A percentile compares a stretch with the other conserved stretches of the same genome.
phyloP scores from a whole-genome alignment of 495 filamentous ascomycete species.

The Bombardia bombarda region DNA sequence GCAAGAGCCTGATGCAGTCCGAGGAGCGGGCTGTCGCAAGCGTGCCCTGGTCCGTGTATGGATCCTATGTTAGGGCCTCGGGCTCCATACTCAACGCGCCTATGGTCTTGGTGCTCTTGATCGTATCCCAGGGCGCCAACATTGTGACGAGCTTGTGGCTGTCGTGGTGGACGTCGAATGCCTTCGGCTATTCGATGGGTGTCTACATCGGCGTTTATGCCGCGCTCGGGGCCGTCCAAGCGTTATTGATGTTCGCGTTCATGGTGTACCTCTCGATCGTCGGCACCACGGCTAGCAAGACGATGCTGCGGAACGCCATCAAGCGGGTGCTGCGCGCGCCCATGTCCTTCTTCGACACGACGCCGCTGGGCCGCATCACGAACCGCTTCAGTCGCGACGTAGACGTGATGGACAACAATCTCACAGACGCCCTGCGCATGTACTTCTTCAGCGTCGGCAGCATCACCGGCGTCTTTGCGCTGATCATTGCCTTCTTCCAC shows the following conservation, averaged over 20 bases:
- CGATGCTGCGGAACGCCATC: slow-evolving; percentile 81
- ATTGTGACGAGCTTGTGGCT: slow-evolving; percentile 88
- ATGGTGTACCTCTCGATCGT: slow-evolving; percentile 59
- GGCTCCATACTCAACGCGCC: slow-evolving; percentile 66
- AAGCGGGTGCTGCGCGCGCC: slow-evolving; percentile 74
- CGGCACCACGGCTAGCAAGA: slow-evolving; percentile 71
- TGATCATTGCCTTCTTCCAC: slow-evolving; percentile 90
- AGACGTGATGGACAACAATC: slow-evolving; percentile 89
- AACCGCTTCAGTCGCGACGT: slow-evolving; percentile 96
- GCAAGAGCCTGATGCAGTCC: slow-evolving; percentile 71
- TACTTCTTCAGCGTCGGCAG: slow-evolving; percentile 79
- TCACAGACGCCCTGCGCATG: slow-evolving; percentile 87
- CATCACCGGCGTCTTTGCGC: slow-evolving; percentile 68
- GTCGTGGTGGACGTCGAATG: slow-evolving; percentile 80
- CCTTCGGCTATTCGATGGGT: slow-evolving; percentile 56
- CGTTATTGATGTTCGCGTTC: slow-evolving; percentile 67
- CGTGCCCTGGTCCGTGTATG: slow-evolving; percentile 78
- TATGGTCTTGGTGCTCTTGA: slow-evolving; percentile 55
- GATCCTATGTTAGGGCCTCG: slow-evolving; percentile 70
- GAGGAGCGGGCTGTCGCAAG: slow-evolving; percentile 80
- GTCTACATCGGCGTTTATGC: slow-evolving; percentile 85
- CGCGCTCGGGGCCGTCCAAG: slow-evolving; percentile 61
- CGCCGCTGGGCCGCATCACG: slow-evolving; percentile 88
- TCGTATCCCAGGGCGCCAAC: slow-evolving; percentile 69
- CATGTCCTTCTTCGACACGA: slow-evolving; percentile 97